phyloP scores from a whole-genome alignment of 164 flowering plant genomes.

The Saururus chinensis region DNA sequence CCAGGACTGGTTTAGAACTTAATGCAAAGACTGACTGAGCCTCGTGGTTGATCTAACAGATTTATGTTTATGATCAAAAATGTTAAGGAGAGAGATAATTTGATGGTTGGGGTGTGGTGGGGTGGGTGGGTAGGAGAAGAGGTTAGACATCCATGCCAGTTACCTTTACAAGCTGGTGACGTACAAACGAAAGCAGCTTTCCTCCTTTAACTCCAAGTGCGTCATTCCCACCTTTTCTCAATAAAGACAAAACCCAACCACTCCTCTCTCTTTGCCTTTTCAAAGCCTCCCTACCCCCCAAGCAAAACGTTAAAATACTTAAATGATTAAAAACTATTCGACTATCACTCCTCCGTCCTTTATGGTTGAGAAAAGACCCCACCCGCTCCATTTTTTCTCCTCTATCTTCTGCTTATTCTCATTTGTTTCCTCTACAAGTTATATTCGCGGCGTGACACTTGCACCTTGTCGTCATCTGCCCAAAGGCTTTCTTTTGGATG shows the following conservation, averaged over 20 bases:
- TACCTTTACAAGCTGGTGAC: neutral
- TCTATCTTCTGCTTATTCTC: neutral
- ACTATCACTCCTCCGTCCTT: neutral
- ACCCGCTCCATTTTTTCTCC: neutral
- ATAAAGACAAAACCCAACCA: constrained; percentile 2
- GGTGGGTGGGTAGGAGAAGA: too few species aligned
- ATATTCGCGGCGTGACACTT: neutral
- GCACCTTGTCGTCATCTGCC: neutral
- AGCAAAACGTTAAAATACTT: neutral
- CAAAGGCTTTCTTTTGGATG: constrained; percentile 2
- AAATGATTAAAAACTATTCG: neutral
- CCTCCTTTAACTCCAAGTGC: neutral
- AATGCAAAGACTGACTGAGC: too few species aligned
- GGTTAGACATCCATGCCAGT: too few species aligned
- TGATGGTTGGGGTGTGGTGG: too few species aligned
- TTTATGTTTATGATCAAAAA: too few species aligned
- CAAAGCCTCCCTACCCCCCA: neutral
- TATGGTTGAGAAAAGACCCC: neutral
- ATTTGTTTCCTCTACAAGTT: neutral
- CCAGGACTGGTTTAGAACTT: too few species aligned
- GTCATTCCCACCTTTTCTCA: constrained; percentile 2
- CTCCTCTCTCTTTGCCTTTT: neutral
- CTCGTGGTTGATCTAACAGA: too few species aligned
- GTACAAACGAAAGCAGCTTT: neutral
- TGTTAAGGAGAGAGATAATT: too few species aligned